Conservation (phyloP, 2,329 filamentous ascomycete genomes). For the Aureobasidium sp. region DNA sequence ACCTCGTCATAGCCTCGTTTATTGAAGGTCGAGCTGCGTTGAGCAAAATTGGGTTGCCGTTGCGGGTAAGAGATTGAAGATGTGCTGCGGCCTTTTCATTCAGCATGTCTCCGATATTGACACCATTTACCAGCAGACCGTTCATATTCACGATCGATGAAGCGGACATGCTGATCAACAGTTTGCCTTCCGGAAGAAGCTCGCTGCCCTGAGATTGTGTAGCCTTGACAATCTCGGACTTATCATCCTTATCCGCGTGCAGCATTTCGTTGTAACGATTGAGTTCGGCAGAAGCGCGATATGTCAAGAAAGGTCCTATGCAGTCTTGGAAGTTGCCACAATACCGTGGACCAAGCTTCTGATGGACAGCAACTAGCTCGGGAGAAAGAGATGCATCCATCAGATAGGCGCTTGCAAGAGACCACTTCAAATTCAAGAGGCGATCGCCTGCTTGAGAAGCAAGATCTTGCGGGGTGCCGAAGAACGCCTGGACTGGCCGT, state of each 20-base stretch:
- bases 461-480: constrained; percentile 85
- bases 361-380: constrained; percentile 84
- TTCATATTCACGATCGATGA: constrained; percentile 73
- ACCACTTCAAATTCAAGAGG: constrained; percentile 76
- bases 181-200: constrained; percentile 70
- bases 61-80: constrained; percentile 59
- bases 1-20: constrained; percentile 75
- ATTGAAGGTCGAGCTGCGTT: constrained; percentile 83
- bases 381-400: constrained; percentile 84
- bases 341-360: constrained; percentile 81
- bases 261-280: constrained; percentile 87
- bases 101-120: constrained; percentile 60
- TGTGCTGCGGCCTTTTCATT: constrained; percentile 62
- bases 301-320: constrained; percentile 91
- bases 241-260: constrained; percentile 81
- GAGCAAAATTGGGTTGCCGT: constrained; percentile 69
- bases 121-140: constrained; percentile 13
- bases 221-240: constrained; percentile 82
- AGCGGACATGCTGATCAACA: constrained; percentile 77
- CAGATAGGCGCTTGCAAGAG: constrained; percentile 78
- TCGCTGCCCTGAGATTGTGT: constrained; percentile 77
- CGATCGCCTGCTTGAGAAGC: constrained; percentile 2
- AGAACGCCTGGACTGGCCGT: constrained; percentile 72
- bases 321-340: constrained; percentile 96
- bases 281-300: constrained; percentile 81